These are phyloP conservation scores for Starmerella scarabaei DNA, from an alignment of 805 yeast species.

Conservation along the genomic window DNA sequence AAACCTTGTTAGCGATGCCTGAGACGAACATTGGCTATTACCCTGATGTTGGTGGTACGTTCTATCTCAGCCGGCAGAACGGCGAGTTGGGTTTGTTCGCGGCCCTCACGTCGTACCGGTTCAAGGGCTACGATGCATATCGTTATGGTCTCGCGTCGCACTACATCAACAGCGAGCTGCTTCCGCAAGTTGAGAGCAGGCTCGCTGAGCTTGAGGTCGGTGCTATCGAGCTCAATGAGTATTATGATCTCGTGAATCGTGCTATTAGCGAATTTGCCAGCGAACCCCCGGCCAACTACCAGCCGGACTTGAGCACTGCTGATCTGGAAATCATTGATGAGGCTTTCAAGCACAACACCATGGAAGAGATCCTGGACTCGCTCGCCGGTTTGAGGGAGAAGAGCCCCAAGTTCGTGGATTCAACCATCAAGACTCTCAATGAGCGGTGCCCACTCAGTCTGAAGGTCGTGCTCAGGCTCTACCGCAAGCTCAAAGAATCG, in stretches of 20 bases:
- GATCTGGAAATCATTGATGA: slow-evolving; percentile 53
- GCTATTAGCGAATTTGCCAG: slow-evolving; percentile 69
- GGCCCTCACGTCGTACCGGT: slow-evolving; percentile 72
- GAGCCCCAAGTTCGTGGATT: slow-evolving; percentile 52
- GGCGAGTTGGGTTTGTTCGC: slow-evolving; percentile 74
- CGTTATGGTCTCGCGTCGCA: slow-evolving; percentile 83
- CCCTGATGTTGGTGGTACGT: slow-evolving; percentile 92
- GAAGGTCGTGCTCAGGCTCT: slow-evolving; percentile 54
- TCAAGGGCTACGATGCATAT: slow-evolving; percentile 70
- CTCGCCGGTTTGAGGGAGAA: slow-evolving; percentile 40
- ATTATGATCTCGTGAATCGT: slow-evolving; percentile 43
- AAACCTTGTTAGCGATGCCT: slow-evolving; percentile 91
- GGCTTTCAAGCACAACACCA: slow-evolving; percentile 43
- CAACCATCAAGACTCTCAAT: slow-evolving; percentile 42
- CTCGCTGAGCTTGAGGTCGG: slow-evolving; percentile 44
- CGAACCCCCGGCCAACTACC: slow-evolving; percentile 32
- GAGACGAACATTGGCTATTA: slow-evolving; percentile 93
- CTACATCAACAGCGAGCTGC: slow-evolving; percentile 55
- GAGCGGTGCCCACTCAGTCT: slow-evolving; percentile 69
- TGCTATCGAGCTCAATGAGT: slow-evolving; percentile 19
- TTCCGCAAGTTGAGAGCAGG: slow-evolving; percentile 50
- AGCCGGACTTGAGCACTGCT: slow-evolving; percentile 39
- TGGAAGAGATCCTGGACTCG: slow-evolving; percentile 35
- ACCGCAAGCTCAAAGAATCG: slow-evolving; percentile 46
- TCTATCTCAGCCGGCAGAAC: slow-evolving; percentile 71